Conservation (phyloP, 2,329 filamentous ascomycete genomes). For the Alternaria sp. region DNA sequence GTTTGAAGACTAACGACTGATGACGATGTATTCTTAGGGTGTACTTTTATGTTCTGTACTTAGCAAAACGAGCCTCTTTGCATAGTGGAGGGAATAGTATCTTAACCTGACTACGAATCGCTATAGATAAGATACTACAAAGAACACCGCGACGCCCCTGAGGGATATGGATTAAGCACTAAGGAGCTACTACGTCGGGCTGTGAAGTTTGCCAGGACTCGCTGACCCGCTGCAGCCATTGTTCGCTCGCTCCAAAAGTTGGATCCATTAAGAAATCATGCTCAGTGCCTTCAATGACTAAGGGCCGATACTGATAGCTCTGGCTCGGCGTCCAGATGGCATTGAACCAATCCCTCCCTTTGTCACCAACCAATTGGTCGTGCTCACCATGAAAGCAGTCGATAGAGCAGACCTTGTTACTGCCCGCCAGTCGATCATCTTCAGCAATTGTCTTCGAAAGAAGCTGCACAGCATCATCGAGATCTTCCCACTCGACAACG, state of each 20-base stretch:
- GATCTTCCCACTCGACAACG: constrained; percentile 33
- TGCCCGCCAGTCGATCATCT: constrained; percentile 10
- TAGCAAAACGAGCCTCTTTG: no score
- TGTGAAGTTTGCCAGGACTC: constrained; percentile 21
- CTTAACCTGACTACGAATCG: not conserved
- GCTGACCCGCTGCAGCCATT: constrained; percentile 38
- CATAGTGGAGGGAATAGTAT: no score
- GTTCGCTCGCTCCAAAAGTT: constrained; percentile 31
- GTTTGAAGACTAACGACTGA: no score
- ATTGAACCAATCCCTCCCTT: constrained; percentile 39
- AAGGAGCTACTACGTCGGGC: not conserved
- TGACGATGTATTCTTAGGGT: no score
- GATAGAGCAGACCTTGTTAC: constrained; percentile 27
- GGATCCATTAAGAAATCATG: constrained; percentile 42
- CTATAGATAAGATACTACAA: not conserved
- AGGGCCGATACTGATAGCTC: constrained; percentile 28
- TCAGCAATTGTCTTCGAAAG: constrained; percentile 31
- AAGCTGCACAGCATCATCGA: constrained; percentile 35
- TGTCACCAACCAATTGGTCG: constrained; percentile 41
- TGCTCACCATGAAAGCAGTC: constrained; percentile 40
- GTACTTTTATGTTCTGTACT: no score
- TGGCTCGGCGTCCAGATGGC: constrained; percentile 30
- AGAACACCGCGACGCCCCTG: not conserved
- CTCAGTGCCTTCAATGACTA: constrained; percentile 30
- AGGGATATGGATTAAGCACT: not conserved